Evolutionary conservation across 345 rosid species (phyloP).

Genomic region (Acer yangbiense): DNA sequence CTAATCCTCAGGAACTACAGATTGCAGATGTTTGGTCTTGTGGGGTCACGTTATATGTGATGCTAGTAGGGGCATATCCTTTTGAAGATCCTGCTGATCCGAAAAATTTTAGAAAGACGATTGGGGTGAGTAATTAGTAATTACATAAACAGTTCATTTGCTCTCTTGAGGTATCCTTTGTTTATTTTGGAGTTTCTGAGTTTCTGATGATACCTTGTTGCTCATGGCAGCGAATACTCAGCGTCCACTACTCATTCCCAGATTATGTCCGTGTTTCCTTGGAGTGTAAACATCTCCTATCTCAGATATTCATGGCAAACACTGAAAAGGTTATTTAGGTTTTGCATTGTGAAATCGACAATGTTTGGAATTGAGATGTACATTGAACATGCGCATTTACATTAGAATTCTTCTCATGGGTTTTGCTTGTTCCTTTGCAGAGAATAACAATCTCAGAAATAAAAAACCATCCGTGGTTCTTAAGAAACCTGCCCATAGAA

Average conservation of each 20-base stretch:
- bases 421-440: slow-evolving; percentile 22
- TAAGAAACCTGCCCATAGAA: slow-evolving; percentile 65
- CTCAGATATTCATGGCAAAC: slow-evolving; percentile 56
- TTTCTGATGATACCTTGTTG: background rate
- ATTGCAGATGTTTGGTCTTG: slow-evolving; percentile 71
- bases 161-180: background rate
- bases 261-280: slow-evolving; percentile 62
- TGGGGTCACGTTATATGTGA: slow-evolving; percentile 62
- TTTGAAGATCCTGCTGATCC: slow-evolving; percentile 62
- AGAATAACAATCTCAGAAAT: slow-evolving; percentile 46
- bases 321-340: slow-evolving; percentile 53
- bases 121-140: slow-evolving; percentile 36
- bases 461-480: slow-evolving; percentile 65
- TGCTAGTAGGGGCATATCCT: slow-evolving; percentile 68
- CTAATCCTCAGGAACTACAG: slow-evolving; percentile 27
- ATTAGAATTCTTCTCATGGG: background rate
- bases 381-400: background rate
- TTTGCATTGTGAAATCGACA: slow-evolving; percentile 1
- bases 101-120: slow-evolving; percentile 53
- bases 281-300: slow-evolving; percentile 59
- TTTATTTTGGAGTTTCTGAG: background rate
- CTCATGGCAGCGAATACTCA: slow-evolving; percentile 42
- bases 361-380: background rate
- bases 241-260: slow-evolving; percentile 57
- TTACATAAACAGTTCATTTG: background rate